Conservation (phyloP, 441 rosid species). For the Isatis lusitanica region DNA sequence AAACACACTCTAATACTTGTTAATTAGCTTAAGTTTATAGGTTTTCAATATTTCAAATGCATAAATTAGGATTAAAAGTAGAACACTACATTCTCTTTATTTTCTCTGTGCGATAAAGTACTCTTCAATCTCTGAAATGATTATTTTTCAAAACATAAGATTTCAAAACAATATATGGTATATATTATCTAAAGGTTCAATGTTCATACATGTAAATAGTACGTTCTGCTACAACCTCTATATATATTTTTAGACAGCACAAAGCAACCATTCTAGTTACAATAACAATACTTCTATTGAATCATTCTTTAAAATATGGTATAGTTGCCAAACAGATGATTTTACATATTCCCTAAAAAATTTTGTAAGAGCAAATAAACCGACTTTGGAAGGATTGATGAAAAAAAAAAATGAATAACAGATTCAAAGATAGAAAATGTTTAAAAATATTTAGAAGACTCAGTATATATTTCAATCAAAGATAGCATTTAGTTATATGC, state of each 20-base stretch:
- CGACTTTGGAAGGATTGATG: conserved; percentile 14
- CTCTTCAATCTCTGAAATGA: no score
- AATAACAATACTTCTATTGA: not conserved
- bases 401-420: conserved; percentile 18
- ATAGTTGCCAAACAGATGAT: not conserved
- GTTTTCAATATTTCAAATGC: no score
- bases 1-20: no score
- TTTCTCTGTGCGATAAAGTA: no score
- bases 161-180: not conserved
- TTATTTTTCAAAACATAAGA: not conserved
- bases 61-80: no score
- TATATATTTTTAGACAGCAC: not conserved
- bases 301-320: not conserved
- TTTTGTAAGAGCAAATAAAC: not conserved
- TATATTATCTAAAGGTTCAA: not conserved
- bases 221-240: not conserved
- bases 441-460: not conserved
- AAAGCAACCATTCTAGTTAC: not conserved
- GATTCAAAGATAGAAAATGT: not conserved
- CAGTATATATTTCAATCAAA: conserved; percentile 39
- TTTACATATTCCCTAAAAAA: not conserved
- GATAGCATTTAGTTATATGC: not conserved
- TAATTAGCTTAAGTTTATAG: no score
- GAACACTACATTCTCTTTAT: no score
- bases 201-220: not conserved